phyloP scores from a whole-genome alignment of 805 yeast genomes.

The Myxozyma sirexii region DNA sequence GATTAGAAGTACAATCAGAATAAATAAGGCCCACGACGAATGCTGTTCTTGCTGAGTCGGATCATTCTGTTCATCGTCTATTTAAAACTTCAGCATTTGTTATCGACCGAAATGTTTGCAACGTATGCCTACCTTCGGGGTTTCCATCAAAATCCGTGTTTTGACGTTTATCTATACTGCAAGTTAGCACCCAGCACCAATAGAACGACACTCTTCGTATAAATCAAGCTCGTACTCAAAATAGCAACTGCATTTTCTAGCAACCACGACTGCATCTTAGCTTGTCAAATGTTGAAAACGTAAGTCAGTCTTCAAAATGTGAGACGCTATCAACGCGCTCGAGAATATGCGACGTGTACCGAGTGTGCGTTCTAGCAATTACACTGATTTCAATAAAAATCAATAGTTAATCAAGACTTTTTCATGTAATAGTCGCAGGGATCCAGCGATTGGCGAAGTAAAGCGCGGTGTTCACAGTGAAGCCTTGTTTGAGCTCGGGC shows the following conservation, averaged over 20 bases:
- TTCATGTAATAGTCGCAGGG: no score
- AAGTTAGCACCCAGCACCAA: background rate
- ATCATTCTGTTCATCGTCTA: conserved; percentile 44
- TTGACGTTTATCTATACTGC: conserved; percentile 19
- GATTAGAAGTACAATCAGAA: conserved; percentile 74
- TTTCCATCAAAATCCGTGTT: conserved; percentile 31
- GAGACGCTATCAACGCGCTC: background rate
- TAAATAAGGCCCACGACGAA: conserved; percentile 96
- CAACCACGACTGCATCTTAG: background rate
- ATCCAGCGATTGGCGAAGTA: no score
- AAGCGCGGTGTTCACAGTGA: no score
- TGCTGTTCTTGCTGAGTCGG: conserved; percentile 94
- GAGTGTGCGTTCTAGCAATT: no score
- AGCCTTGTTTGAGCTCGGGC: no score
- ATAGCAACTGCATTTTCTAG: background rate
- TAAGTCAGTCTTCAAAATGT: background rate
- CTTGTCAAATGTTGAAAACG: background rate
- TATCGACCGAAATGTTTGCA: background rate
- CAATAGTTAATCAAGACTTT: no score
- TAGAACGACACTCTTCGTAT: background rate
- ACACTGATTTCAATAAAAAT: no score
- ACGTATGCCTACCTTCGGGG: conserved; percentile 20
- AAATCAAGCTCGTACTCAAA: background rate
- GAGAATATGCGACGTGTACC: no score
- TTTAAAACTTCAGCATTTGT: background rate